Conservation (phyloP, 2,329 filamentous ascomycete species). For the Penicillium sp. region DNA sequence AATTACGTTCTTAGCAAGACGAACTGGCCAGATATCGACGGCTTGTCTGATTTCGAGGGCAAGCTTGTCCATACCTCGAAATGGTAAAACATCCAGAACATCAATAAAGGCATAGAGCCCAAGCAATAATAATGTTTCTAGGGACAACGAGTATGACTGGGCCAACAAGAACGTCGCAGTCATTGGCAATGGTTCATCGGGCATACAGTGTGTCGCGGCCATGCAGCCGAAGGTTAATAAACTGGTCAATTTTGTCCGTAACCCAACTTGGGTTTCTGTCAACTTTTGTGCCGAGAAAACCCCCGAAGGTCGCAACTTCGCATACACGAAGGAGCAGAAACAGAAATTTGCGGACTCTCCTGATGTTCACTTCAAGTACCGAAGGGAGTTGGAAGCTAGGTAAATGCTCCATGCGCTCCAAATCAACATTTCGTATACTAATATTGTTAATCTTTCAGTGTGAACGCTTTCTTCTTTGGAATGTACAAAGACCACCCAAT, state of each 20-base stretch:
- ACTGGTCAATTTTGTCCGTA: conserved; percentile 34
- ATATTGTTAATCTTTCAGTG: too few relatives aligned
- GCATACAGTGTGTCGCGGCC: not conserved
- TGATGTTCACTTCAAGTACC: conserved; percentile 3
- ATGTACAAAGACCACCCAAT: conserved; percentile 8
- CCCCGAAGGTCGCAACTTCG: conserved; percentile 28
- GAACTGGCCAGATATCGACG: conserved; percentile 4
- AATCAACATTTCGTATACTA: too few relatives aligned
- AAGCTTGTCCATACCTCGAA: conserved; percentile 3
- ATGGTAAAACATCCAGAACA: not conserved
- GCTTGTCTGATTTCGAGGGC: conserved; percentile 5
- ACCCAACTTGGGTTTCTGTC: conserved; percentile 32
- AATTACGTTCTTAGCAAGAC: not conserved
- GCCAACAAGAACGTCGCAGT: not conserved
- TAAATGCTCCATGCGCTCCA: too few relatives aligned
- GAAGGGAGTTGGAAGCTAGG: conserved; percentile 14
- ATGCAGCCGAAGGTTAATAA: not conserved
- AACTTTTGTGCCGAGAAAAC: conserved; percentile 28
- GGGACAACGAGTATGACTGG: not conserved
- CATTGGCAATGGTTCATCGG: not conserved
- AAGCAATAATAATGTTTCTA: not conserved
- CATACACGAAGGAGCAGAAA: conserved; percentile 29
- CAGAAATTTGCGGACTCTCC: conserved; percentile 23
- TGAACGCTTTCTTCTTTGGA: conserved; percentile 5
- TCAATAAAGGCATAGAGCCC: not conserved